phyloP scores from a whole-genome alignment of 1,139 yeast species.

The Hanseniaspora uvarum region DNA sequence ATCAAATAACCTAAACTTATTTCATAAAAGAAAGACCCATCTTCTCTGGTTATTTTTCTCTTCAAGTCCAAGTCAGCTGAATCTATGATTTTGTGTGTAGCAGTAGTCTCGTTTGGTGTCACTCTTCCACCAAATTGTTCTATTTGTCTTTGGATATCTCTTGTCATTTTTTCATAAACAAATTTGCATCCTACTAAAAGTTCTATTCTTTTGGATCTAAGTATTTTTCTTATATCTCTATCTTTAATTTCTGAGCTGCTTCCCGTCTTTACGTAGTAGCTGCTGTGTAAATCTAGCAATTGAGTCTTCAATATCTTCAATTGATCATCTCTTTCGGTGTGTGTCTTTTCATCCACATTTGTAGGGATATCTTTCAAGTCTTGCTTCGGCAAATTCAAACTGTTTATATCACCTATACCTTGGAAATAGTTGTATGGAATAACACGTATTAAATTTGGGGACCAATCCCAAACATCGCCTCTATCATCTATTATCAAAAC shows the following conservation, averaged over 20 bases:
- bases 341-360: constrained; percentile 29
- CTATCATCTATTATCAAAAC: constrained; percentile 94
- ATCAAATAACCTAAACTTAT: background rate
- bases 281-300: constrained; percentile 1
- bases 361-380: constrained; percentile 23
- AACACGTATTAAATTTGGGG: constrained; percentile 77
- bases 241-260: background rate
- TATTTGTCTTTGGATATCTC: constrained; percentile 13
- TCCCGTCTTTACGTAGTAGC: background rate
- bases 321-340: constrained; percentile 22
- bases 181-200: constrained; percentile 10
- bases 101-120: constrained; percentile 6
- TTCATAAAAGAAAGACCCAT: background rate
- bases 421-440: constrained; percentile 93
- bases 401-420: constrained; percentile 95
- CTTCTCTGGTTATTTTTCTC: background rate
- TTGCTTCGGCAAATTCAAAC: constrained; percentile 79
- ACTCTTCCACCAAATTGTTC: constrained; percentile 14
- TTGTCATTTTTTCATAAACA: constrained; percentile 8
- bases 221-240: constrained; percentile 15
- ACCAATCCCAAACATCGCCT: constrained; percentile 99
- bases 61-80: constrained; percentile 19
- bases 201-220: constrained; percentile 8
- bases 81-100: constrained; percentile 7
- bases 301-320: background rate